phyloP scores from a whole-genome alignment of 495 filamentous ascomycete species.

The Xylaria bambusicola region DNA sequence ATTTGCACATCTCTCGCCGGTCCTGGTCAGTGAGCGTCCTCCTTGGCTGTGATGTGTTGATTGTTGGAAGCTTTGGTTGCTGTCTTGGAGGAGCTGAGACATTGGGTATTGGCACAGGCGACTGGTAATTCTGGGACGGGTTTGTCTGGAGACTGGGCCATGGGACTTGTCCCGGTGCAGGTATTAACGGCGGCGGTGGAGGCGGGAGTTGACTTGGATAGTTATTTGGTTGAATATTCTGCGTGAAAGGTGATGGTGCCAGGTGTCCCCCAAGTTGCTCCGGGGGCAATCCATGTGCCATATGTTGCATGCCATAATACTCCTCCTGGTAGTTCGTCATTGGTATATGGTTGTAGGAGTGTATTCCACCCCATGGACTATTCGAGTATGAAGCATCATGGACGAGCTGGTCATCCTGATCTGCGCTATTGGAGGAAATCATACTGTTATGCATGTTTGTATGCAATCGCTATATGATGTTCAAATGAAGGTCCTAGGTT shows the following conservation, averaged over 20 bases:
- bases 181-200: conserved; percentile 60
- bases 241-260: conserved; percentile 45
- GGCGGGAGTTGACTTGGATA: conserved; percentile 32
- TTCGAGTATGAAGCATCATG: conserved; percentile 45
- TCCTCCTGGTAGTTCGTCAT: conserved; percentile 48
- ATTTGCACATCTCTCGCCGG: conserved; percentile 90
- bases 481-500: conserved; percentile 2
- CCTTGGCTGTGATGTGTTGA: conserved; percentile 65
- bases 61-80: conserved; percentile 46
- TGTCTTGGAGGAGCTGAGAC: conserved; percentile 53
- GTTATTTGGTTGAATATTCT: conserved; percentile 40
- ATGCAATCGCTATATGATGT: conserved; percentile 1
- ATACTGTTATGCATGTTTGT: conserved; percentile 54
- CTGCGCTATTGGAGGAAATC: conserved; percentile 48
- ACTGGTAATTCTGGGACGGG: conserved; percentile 51
- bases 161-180: conserved; percentile 54
- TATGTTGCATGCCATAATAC: conserved; percentile 45
- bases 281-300: conserved; percentile 47
- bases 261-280: conserved; percentile 46
- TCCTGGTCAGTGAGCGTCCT: conserved; percentile 93
- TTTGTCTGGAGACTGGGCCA: conserved; percentile 74
- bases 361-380: conserved; percentile 52
- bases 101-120: conserved; percentile 57
- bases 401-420: conserved; percentile 50
- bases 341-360: conserved; percentile 46